Conservation (phyloP, 2,329 filamentous ascomycete genomes). For the Exophiala sp. region DNA sequence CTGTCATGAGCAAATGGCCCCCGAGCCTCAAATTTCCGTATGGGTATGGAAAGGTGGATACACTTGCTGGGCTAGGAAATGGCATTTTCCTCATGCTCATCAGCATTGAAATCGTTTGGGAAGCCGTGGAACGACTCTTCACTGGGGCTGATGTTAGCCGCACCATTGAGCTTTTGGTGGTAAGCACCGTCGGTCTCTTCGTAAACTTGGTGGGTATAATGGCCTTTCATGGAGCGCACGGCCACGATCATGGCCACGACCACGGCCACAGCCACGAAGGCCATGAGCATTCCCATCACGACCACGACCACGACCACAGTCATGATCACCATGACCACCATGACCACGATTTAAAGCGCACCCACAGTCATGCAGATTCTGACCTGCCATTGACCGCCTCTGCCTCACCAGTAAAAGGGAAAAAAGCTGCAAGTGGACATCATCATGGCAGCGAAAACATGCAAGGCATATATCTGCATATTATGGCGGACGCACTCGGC, state of each 20-base stretch:
- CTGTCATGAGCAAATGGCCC: constrained; percentile 96
- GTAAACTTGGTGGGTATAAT: constrained; percentile 92
- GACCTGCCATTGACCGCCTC: constrained; percentile 25
- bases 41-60: constrained; percentile 87
- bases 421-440: constrained; percentile 31
- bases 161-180: constrained; percentile 79
- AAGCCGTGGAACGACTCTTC: constrained; percentile 82
- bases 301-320: constrained; percentile 28
- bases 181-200: constrained; percentile 78
- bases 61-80: constrained; percentile 91
- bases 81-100: constrained; percentile 95
- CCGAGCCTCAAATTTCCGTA: constrained; percentile 86
- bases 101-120: constrained; percentile 92
- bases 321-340: constrained; percentile 42
- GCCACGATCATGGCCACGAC: constrained; percentile 46
- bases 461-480: constrained; percentile 94
- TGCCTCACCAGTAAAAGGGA: constrained; percentile 30
- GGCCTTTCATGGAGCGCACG: constrained; percentile 70
- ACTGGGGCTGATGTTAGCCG: constrained; percentile 81
- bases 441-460: constrained; percentile 94
- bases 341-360: constrained; percentile 37
- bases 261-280: constrained; percentile 39
- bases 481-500: constrained; percentile 89
- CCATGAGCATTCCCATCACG: constrained; percentile 36
- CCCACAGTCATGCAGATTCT: constrained; percentile 24